Conservation (phyloP, 116 monocot species). For the Posidonia oceanica region DNA sequence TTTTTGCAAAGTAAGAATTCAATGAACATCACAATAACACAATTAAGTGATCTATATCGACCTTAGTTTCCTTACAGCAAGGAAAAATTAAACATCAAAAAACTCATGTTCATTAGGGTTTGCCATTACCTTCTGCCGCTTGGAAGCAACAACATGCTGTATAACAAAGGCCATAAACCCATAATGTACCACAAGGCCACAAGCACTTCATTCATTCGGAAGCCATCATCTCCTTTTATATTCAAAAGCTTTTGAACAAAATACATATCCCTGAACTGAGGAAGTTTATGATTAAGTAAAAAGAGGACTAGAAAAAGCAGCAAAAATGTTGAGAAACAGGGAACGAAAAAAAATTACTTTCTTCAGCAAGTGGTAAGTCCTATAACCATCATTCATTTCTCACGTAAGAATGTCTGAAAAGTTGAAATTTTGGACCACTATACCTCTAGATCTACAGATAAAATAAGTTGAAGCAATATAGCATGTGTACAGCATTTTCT, state of each 20-base stretch:
- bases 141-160: constrained; percentile 84
- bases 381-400: no score
- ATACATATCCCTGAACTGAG: constrained; percentile 70
- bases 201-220: constrained; percentile 81
- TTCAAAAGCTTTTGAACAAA: constrained; percentile 75
- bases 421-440: no score
- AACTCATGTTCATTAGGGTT: no score
- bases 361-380: neutral
- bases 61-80: no score
- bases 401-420: no score
- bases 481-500: no score
- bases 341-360: neutral
- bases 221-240: constrained; percentile 84
- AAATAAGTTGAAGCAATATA: no score
- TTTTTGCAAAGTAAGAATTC: no score
- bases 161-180: constrained; percentile 81
- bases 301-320: neutral
- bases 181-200: constrained; percentile 89
- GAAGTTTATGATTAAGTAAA: neutral
- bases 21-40: no score
- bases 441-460: no score
- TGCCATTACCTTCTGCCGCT: constrained; percentile 71
- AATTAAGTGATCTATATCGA: no score
- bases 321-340: neutral
- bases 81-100: no score